Conservation (phyloP, 768 basidiomycete species). For the Podaxis sp. region DNA sequence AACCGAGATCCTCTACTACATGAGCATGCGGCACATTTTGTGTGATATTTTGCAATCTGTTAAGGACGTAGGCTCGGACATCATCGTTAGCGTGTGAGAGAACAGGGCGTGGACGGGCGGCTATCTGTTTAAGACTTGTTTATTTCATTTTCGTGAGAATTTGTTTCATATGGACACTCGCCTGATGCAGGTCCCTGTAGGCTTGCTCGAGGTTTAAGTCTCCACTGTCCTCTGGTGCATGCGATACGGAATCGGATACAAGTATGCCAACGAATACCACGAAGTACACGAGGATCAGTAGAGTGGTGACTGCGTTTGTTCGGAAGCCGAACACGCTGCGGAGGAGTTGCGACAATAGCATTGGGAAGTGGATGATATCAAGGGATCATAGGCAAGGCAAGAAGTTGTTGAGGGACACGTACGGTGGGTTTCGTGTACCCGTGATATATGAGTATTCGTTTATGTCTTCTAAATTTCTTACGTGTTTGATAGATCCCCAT, state of each 20-base stretch:
- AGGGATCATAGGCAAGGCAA: background rate
- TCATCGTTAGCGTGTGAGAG: constrained; percentile 19
- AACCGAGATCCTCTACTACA: constrained; percentile 22
- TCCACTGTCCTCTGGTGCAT: constrained; percentile 11
- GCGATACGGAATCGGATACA: constrained; percentile 11
- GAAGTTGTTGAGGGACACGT: background rate
- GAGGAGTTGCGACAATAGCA: background rate
- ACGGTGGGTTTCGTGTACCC: background rate
- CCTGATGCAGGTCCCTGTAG: constrained; percentile 17
- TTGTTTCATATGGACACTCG: background rate
- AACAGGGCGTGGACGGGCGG: constrained; percentile 16
- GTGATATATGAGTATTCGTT: background rate
- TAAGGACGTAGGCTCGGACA: constrained; percentile 16
- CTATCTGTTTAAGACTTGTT: constrained; percentile 11
- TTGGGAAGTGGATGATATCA: background rate
- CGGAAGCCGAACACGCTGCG: constrained; percentile 8
- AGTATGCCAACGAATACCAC: constrained; percentile 11
- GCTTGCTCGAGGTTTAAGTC: constrained; percentile 17
- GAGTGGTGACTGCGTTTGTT: background rate
- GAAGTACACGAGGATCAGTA: background rate
- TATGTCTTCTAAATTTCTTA: too few relatives aligned
- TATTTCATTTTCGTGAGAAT: background rate
- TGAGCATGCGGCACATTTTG: background rate
- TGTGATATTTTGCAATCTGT: constrained; percentile 13
- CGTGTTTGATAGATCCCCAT: background rate